Base-by-base conservation (phyloP, 2,329 filamentous ascomycete genomes). In the Paecilomyces sp. region DNA sequence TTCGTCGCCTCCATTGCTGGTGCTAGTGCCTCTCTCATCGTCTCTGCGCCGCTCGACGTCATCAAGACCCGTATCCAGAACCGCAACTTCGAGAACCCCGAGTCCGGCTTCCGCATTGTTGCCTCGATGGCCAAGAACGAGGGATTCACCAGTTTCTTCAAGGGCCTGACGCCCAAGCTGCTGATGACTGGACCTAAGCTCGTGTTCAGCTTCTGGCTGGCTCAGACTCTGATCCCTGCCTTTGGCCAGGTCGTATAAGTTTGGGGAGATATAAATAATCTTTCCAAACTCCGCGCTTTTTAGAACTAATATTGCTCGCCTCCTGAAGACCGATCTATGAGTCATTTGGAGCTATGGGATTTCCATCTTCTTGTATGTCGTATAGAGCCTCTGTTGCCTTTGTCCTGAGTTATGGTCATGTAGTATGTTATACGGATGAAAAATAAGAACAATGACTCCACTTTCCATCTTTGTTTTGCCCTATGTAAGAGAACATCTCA, bases 1-100 rank as follows among this genome's bases (percentile, higher is more conserved):
- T 99, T 99, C 69, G 82, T 99, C 64, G 94, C 94, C 52, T 97
- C 94, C 7, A 92, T 99, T 68, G 91, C 89, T 62, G 94, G 94
- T 80, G 94, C 94, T 57, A 94, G 91, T 58, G 92, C 94, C 12
- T 97, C 92, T n/a, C 85, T 99, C 54, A 78, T 99, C 55, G 93
- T 99, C 56, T 97, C 92, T n/a, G 92, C 92, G 25, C 93, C 93
- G 30, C 84, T 97, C 61, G 93, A 97, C 73, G 93, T 97, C 68
- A 94, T 97, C 84, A 97, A 97, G 85, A 97, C 93, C 61, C 87
- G 93, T 71, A 96, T 97, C 70, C 93, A 97, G 80, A 97, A 97
- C 84, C 87, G 90, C 73, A 97, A 99, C 83, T 99, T 99, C 70
- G 94, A 99, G 65, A 94, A 96, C 82, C 93, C 93, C 61, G 92